Base-by-base conservation (phyloP, 257 asterid genomes). In the Solanum etuberosum region DNA sequence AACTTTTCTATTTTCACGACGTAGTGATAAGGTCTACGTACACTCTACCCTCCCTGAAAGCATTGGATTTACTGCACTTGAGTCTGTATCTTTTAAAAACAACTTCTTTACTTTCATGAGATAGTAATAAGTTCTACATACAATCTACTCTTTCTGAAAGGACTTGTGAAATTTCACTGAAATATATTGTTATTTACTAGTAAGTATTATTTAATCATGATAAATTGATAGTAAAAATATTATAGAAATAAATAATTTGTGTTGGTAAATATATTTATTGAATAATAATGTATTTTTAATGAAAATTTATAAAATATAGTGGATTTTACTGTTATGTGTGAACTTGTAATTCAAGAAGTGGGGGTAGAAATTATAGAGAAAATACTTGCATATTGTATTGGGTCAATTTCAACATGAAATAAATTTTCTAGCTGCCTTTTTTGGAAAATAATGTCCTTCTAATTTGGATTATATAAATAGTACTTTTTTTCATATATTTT, bases 11-110 rank as follows among this genome's bases (percentile, higher is more conserved):
- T 0, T 8, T 21, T 8, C 0, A 57, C 2, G 27, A 59, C 11
- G 0, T 61, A 61, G 0, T 4, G 0, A 61, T 61, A 23, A 61
- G 6, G 7, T 23, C 15, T 61, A 23, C 6, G 3, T n/a, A 5
- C 3, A 23, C 0, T 18, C 0, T 51, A 51, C 9, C 9, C 61
- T 51, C 2, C n/a, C 9, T 51, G 3, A 51, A 51, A 51, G 23
- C 23, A 51, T 4, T 16, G 2, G 0, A 51, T 51, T 48, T 51
- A 4, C 0, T 51, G 0, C n/a, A 20, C n/a, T 1, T 51, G n/a
- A 51, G 4, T 51, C 2, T 1, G 9, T 51, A 0, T 16, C 23
- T 51, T 51, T 51, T 16, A 23, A 51, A 51, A 51, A 51, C 23
- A 16, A 51, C 1, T 2, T 40, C 0, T 40, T 12, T 9, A 9